Percentiles rank a stretch among this genome's conserved stretches.
These are phyloP conservation scores for Trichoderma endophyticum DNA, from an alignment of 2,329 filamentous ascomycete genomes.

Conservation along the genomic window DNA sequence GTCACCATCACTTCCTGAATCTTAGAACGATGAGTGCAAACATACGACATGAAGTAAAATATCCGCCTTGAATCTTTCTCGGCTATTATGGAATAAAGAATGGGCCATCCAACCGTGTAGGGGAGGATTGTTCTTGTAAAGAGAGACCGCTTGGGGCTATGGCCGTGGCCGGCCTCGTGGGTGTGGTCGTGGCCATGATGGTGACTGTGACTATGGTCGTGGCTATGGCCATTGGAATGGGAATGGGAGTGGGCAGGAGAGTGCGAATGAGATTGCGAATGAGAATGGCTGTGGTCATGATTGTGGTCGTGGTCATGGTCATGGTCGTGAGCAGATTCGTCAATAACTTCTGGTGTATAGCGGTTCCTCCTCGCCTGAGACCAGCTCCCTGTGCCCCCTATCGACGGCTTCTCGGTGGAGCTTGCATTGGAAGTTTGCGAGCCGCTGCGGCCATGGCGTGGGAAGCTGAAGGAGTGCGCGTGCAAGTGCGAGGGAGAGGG, in stretches of 20 bases:
- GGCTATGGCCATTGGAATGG: conserved; percentile 18
- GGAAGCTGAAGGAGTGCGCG: conserved; percentile 28
- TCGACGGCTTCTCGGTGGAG: conserved; percentile 30
- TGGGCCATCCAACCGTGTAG: conserved; percentile 66
- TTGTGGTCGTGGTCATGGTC: conserved; percentile 27
- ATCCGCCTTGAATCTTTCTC: conserved; percentile 93
- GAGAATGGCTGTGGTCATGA: conserved; percentile 26
- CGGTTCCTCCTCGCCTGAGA: conserved; percentile 41
- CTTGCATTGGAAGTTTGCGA: conserved; percentile 33
- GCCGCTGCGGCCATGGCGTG: conserved; percentile 28
- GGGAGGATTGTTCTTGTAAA: conserved; percentile 73
- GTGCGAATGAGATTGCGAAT: conserved; percentile 17
- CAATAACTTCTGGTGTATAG: conserved; percentile 33
- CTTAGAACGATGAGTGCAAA: conserved; percentile 15
- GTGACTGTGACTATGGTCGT: conserved; percentile 27
- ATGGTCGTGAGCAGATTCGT: conserved; percentile 19
- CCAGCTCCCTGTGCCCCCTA: conserved; percentile 40
- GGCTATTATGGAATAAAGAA: conserved; percentile 79
- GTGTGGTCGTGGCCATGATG: conserved; percentile 26
- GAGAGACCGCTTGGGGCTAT: conserved; percentile 55
- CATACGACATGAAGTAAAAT: conserved; percentile 93
- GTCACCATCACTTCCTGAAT: background rate
- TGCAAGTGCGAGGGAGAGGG: conserved; percentile 24
- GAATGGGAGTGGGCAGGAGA: conserved; percentile 22
- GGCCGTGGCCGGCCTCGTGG: conserved; percentile 34